phyloP scores from a whole-genome alignment of 345 rosid genomes.

The Gossypium sturtianum region DNA sequence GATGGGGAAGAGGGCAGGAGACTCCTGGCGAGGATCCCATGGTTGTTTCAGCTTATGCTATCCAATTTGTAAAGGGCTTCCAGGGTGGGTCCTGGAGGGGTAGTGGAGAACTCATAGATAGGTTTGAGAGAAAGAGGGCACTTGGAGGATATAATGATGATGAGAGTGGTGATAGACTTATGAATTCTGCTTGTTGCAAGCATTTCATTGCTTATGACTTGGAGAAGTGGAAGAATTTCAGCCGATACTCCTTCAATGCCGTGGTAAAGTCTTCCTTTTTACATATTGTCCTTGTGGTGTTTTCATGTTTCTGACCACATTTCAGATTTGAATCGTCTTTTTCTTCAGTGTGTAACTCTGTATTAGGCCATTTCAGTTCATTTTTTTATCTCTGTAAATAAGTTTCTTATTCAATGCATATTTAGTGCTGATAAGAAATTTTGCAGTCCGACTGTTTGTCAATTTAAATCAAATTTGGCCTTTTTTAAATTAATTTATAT shows the following conservation, averaged over 20 bases:
- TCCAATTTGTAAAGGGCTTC: conserved; percentile 72
- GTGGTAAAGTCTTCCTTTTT: conserved; percentile 40
- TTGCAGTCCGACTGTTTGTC: not conserved
- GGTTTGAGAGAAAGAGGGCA: conserved; percentile 25
- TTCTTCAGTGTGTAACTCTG: not conserved
- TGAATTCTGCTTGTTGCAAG: conserved; percentile 95
- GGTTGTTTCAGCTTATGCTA: conserved; percentile 60
- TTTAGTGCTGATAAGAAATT: not conserved
- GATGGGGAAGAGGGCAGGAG: conserved; percentile 99
- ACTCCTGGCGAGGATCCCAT: conserved; percentile 93
- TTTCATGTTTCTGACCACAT: not conserved
- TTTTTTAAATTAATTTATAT: not conserved
- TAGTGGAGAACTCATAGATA: conserved; percentile 16
- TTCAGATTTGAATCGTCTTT: not conserved
- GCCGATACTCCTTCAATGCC: conserved; percentile 81
- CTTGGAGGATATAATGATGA: conserved; percentile 23
- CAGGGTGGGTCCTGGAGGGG: conserved; percentile 39
- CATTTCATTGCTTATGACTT: conserved; percentile 89
- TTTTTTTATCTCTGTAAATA: not conserved
- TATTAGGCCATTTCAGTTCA: not conserved
- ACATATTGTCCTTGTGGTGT: not conserved
- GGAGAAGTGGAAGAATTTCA: conserved; percentile 74
- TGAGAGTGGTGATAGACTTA: conserved; percentile 33
- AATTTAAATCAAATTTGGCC: not conserved
- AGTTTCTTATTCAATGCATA: not conserved